Base-by-base conservation (phyloP, 2,329 filamentous ascomycete genomes). In the Colletotrichum navitas region DNA sequence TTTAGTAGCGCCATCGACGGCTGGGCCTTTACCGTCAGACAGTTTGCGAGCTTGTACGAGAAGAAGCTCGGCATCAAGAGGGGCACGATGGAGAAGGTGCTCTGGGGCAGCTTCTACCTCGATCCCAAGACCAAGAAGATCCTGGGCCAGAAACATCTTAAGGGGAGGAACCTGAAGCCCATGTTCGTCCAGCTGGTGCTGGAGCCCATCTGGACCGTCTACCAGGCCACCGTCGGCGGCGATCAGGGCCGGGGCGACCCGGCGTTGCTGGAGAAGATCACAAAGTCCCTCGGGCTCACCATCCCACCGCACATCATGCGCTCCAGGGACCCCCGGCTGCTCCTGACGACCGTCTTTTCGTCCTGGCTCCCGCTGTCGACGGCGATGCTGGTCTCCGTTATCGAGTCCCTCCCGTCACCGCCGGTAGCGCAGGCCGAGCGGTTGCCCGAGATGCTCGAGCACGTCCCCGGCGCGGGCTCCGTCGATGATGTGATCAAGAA, bases 101-200 rank as follows among this genome's bases (percentile, higher is more conserved):
- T 99, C 0, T 99, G 96, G 96, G 96, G 96, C 56, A 95, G 94
- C 80, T 99, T 93, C 80, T 99, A 98, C 81, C 85, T 99, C 55
- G 96, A 99, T 78, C 94, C 96, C 8, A 99, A 98, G 82, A 97
- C 95, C 1, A 99, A 97, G 81, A 94, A 97, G 78, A 92, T 99
- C 0, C 85, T 99, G 7, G 93, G 92, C 1, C 89, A 91, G 36
- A 98, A 97, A 81, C 96, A 99, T 84, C 85, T 99, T 62, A 98
- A 97, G 79, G 96, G 96, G 4, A 89, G 96, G 58, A 90, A 92
- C 71, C 84, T 99, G 73, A 99, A 98, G 82, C 96, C 96, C 11
- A 94, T 99, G 89, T 99, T 99, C 80, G 96, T 98, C 18, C 96
- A 98, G 80, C 86, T 99, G 61, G 96, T 99, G 8, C 86, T 99